These are phyloP conservation scores for Lipomyces lipofer DNA, from an alignment of 805 yeast species.

Conservation along the genomic window DNA sequence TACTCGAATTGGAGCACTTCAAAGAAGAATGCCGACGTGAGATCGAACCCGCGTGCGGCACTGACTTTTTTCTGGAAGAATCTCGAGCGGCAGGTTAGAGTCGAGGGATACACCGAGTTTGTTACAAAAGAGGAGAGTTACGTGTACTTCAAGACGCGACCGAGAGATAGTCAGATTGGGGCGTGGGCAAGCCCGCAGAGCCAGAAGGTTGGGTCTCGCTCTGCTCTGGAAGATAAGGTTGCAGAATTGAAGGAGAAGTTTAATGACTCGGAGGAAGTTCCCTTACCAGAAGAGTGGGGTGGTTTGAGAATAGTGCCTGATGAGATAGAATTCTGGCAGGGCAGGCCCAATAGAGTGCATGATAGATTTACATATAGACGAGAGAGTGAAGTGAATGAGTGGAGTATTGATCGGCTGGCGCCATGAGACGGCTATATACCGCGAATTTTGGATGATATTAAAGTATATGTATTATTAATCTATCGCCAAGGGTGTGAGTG, in stretches of 20 bases:
- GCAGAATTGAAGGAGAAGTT: conserved; percentile 55
- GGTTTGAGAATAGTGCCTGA: conserved; percentile 85
- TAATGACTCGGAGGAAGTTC: conserved; percentile 62
- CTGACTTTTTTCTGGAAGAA: conserved; percentile 90
- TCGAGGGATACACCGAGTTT: conserved; percentile 80
- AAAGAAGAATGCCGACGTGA: conserved; percentile 72
- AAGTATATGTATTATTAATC: neutral
- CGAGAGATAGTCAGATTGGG: conserved; percentile 89
- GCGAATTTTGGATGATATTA: neutral
- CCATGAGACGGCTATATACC: conserved; percentile 5
- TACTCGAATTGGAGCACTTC: conserved; percentile 91
- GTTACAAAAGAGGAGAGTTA: conserved; percentile 72
- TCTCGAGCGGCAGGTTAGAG: conserved; percentile 86
- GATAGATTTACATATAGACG: conserved; percentile 58
- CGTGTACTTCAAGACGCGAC: conserved; percentile 81
- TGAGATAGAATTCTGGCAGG: conserved; percentile 97
- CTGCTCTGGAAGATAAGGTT: conserved; percentile 60
- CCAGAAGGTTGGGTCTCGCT: conserved; percentile 55
- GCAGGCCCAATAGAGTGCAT: conserved; percentile 83
- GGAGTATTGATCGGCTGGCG: conserved; percentile 24
- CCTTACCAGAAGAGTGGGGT: conserved; percentile 96
- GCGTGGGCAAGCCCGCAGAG: conserved; percentile 98
- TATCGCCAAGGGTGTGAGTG: too few species aligned
- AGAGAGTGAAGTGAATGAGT: conserved; percentile 15
- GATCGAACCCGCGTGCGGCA: conserved; percentile 74